phyloP scores from a whole-genome alignment of 345 rosid genomes.

The Cardamine chenopodiifolia region DNA sequence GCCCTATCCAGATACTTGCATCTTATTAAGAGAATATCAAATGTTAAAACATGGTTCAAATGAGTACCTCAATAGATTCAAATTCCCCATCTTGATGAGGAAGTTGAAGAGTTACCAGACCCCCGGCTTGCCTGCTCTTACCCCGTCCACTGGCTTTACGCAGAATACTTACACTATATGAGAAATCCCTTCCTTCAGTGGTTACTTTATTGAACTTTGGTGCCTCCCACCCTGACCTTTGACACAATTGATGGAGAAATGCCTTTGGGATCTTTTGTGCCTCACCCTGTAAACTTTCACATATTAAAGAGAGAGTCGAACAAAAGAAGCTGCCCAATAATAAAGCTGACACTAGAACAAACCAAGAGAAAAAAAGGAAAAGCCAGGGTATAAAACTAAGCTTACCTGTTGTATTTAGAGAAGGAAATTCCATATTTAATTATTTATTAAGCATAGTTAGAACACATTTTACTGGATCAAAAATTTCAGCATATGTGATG shows the following conservation, averaged over 20 bases:
- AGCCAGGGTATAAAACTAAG: neutral
- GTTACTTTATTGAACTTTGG: constrained; percentile 77
- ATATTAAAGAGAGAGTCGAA: neutral
- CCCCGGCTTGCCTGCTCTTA: constrained; percentile 89
- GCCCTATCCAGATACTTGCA: constrained; percentile 15
- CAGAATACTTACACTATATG: constrained; percentile 70
- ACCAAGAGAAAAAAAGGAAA: constrained; percentile 12
- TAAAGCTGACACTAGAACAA: neutral
- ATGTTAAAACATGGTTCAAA: constrained; percentile 12
- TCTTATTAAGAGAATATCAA: neutral
- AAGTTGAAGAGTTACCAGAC: constrained; percentile 77
- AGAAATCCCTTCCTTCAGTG: constrained; percentile 51
- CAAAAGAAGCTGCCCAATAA: constrained; percentile 3
- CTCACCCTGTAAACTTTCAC: constrained; percentile 64
- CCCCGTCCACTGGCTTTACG: constrained; percentile 94
- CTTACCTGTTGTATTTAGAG: neutral
- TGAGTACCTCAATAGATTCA: constrained; percentile 73
- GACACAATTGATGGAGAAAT: constrained; percentile 88
- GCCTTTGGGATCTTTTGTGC: constrained; percentile 76
- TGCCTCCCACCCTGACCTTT: constrained; percentile 90
- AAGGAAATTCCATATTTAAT: constrained; percentile 9
- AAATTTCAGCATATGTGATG: constrained; percentile 22
- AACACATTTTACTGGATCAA: constrained; percentile 19
- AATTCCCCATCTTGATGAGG: constrained; percentile 58
- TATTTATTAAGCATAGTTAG: constrained; percentile 6